Conservation (phyloP, 495 filamentous ascomycete species). For the Polyplosphaeria fusca region DNA sequence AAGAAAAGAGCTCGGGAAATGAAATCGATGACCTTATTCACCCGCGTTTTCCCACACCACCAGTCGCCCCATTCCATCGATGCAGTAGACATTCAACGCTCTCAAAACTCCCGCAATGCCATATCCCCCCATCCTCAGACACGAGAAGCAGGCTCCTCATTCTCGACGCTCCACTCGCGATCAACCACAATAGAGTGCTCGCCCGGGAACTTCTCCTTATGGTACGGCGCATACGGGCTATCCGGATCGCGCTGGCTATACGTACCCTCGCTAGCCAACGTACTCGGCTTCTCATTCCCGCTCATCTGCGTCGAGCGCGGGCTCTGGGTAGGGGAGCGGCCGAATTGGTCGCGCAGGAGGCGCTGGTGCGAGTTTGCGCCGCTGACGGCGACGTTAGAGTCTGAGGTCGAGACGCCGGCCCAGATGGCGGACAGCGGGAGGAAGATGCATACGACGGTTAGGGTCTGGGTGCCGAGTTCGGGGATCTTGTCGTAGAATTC, state of each 20-base stretch:
- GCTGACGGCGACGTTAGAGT: conserved; percentile 5
- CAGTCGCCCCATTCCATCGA: too few relatives aligned
- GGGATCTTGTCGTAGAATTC: conserved; percentile 50
- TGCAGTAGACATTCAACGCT: too few relatives aligned
- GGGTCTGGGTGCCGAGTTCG: conserved; percentile 59
- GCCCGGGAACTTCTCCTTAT: not conserved
- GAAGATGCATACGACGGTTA: conserved; percentile 68
- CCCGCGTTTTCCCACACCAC: too few relatives aligned
- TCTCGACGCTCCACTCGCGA: conserved; percentile 9
- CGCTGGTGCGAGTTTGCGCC: conserved; percentile 24
- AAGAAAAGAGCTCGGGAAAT: too few relatives aligned
- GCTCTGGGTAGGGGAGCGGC: not conserved
- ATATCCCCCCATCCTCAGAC: too few relatives aligned
- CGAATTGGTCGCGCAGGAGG: conserved; percentile 15
- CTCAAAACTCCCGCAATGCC: too few relatives aligned
- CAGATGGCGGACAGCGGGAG: conserved; percentile 79
- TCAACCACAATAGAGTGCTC: conserved; percentile 4
- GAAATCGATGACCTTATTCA: too few relatives aligned
- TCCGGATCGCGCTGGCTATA: conserved; percentile 7
- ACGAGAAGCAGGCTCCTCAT: too few relatives aligned
- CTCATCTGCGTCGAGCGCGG: not conserved
- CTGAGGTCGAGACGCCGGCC: conserved; percentile 53
- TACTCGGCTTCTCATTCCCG: not conserved
- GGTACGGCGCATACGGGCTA: not conserved
- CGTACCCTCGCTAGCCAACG: not conserved